Evolutionary conservation across 208 protist species (phyloP).

Genomic region (Strigomonas galati): DNA sequence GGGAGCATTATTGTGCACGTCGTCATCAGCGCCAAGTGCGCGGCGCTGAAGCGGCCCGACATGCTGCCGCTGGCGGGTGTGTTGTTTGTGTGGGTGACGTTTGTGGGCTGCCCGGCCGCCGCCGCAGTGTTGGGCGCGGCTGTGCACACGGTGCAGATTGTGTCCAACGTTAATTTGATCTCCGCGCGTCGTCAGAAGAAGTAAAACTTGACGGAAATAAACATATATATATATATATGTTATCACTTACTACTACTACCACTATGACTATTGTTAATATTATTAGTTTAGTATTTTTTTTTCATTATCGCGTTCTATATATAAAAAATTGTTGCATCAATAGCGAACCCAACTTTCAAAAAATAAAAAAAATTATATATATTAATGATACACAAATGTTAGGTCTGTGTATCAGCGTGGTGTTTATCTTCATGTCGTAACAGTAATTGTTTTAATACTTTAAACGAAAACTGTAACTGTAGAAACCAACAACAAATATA

Average conservation of each 20-base stretch:
- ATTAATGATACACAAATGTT: no score
- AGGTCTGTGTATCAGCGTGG: no score
- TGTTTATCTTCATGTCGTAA: no score
- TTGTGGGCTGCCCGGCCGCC: slow-evolving; percentile 39
- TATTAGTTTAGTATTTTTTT: background rate
- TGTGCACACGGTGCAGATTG: slow-evolving; percentile 65
- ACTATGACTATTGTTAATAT: no score
- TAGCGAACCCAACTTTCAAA: background rate
- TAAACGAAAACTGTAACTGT: background rate
- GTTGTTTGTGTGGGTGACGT: slow-evolving; percentile 64
- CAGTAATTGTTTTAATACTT: no score
- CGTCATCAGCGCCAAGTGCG: slow-evolving; percentile 71
- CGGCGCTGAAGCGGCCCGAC: slow-evolving; percentile 28
- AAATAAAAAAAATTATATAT: slow-evolving; percentile 11
- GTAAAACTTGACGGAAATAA: background rate
- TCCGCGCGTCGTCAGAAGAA: slow-evolving; percentile 11
- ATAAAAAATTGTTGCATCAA: no score
- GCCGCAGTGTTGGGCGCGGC: slow-evolving; percentile 38
- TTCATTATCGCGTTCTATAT: background rate
- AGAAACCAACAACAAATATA: background rate
- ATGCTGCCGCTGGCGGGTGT: slow-evolving; percentile 52
- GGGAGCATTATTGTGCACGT: slow-evolving; percentile 79
- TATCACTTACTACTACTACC: no score
- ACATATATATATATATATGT: background rate
- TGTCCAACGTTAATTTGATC: slow-evolving; percentile 54